These are phyloP conservation scores for Starmerella vaccinii DNA, from an alignment of 805 yeast genomes.

Conservation along the genomic window DNA sequence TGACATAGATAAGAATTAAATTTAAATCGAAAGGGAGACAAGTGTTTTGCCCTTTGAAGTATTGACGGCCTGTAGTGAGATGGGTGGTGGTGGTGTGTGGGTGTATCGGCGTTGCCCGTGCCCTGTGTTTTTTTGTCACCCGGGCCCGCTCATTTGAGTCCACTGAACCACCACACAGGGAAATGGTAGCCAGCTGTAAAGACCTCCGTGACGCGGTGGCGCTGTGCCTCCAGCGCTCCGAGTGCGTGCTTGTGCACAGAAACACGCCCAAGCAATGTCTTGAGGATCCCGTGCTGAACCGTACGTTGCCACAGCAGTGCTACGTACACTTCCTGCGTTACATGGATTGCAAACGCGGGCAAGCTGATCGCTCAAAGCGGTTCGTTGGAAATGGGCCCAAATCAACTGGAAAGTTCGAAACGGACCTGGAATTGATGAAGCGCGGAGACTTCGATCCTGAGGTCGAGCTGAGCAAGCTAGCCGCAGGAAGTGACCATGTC, in stretches of 20 bases:
- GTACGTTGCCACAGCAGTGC: slow-evolving; percentile 78
- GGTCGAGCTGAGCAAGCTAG: slow-evolving; percentile 68
- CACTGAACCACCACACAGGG: too few relatives aligned
- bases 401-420: slow-evolving; percentile 87
- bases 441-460: slow-evolving; percentile 72
- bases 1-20: too few relatives aligned
- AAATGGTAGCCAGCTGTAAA: slow-evolving; percentile 54
- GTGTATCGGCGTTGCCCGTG: too few relatives aligned
- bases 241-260: slow-evolving; percentile 85
- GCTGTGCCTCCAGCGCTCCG: slow-evolving; percentile 87
- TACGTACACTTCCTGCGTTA: slow-evolving; percentile 74
- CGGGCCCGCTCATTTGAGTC: too few relatives aligned
- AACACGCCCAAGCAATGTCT: slow-evolving; percentile 83
- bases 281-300: slow-evolving; percentile 63
- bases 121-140: too few relatives aligned
- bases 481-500: slow-evolving; percentile 21
- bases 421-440: slow-evolving; percentile 67
- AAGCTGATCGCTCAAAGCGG: slow-evolving; percentile 78
- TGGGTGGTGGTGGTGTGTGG: too few relatives aligned
- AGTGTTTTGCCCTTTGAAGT: too few relatives aligned
- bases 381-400: slow-evolving; percentile 89
- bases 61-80: too few relatives aligned
- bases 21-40: too few relatives aligned
- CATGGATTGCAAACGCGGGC: slow-evolving; percentile 83
- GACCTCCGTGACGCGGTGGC: slow-evolving; percentile 95